These are phyloP conservation scores for Trypanosoma vivax DNA, from an alignment of 208 protist species.

Conservation along the genomic window DNA sequence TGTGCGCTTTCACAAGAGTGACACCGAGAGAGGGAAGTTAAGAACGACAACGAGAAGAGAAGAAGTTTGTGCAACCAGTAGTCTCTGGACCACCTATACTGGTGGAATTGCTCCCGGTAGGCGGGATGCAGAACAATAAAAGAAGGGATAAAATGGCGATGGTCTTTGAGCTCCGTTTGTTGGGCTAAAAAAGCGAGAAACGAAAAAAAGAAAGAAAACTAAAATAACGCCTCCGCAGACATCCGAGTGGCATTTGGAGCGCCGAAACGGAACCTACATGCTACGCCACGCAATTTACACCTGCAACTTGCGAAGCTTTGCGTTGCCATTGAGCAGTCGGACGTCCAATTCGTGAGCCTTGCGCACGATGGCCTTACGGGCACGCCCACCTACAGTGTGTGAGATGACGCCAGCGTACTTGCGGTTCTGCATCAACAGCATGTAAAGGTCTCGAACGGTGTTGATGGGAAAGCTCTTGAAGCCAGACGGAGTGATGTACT, in stretches of 20 bases:
- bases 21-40: no score
- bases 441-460: slow-evolving; percentile 97
- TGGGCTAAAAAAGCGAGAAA: no score
- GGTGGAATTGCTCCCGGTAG: neutral
- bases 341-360: slow-evolving; percentile 98
- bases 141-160: neutral
- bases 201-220: no score
- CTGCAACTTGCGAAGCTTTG: slow-evolving; percentile 92
- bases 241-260: no score
- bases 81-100: neutral
- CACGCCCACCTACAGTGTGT: slow-evolving; percentile 92
- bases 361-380: slow-evolving; percentile 96
- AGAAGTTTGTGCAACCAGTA: no score
- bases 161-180: no score
- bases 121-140: neutral
- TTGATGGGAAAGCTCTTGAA: slow-evolving; percentile 96
- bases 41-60: no score
- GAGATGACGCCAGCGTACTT: slow-evolving; percentile 98
- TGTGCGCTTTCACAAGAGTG: no score
- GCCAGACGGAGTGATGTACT: slow-evolving; percentile 95
- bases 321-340: slow-evolving; percentile 94
- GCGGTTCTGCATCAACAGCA: slow-evolving; percentile 99
- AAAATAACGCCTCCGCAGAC: no score
- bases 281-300: slow-evolving; percentile 12
- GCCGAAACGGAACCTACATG: no score